Evolutionary conservation across 768 basidiomycete species (phyloP), one percentile per base, ranked within the genome.

Genomic region (Xerocomellus dryophilus): DNA sequence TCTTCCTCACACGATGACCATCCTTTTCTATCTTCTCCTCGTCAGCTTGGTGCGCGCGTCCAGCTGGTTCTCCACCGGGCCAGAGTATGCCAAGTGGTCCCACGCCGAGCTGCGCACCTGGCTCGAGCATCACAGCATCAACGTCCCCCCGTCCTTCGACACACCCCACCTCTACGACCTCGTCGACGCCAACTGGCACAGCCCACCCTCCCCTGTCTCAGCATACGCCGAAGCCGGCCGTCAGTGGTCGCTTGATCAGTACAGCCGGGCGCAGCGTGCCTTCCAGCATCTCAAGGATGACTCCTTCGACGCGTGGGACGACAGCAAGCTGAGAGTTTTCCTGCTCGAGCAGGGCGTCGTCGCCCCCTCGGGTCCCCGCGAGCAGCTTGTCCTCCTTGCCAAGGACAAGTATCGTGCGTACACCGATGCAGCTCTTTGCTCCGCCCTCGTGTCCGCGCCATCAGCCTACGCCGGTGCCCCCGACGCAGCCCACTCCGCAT

Each of bases 331-430:
- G 20, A 83, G 94, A 63, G 76, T 88, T 58, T 96, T 88, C 72
- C 77, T 98, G 11, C 81, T 97, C 50, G 82, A 90, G 63, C 88
- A 96, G 60, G 94, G 94, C 39, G 77, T 96, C 55, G 83, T 98
- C 46, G 81, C 86, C 7, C 94, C 95, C 14, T 79, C 81, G 27
- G 87, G 88, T 2, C 85, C 85, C 3, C 78, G 80, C 51, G 95
- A 97, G 65, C 82, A 93, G 63, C 82, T 98, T 20, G 76, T 89
- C 20, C 72, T 88, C 15, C 77, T 90, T 38, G 93, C 90, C 25
- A 88, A 88, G 73, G 78, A 81, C 56, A 80, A 82, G 67, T 88
- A 88, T 62, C 71, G 74, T 9, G 74, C 77, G 7, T 90, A 85
- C 67, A 77, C 74, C 17, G 71, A 75, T 35, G 85, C 86, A 7